Evolutionary conservation across 108 stramenopile species (phyloP), one percentile per base, ranked within the genome.

Genomic region (Conticribra guillardii): DNA sequence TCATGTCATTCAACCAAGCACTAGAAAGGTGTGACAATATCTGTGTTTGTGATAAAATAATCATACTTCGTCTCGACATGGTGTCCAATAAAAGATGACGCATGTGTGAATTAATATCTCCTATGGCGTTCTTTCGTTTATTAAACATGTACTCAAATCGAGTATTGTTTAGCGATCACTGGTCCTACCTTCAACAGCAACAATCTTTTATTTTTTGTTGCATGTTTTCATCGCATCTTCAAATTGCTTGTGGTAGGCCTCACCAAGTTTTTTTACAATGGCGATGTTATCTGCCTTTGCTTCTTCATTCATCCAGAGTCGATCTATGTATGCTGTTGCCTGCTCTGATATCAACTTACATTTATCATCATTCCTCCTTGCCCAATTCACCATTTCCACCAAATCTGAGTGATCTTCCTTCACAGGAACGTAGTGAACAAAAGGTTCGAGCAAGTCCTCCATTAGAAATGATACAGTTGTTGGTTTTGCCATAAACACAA

Each of bases 361-460:
- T 47, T 74, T 67, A 17, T 81, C 76, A 32, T 89, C 87, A 60
- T 92, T 73, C 15, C 89, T 82, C 14, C 83, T 28, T 7, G 87
- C 74, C 91, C 91, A 92, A 54, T 85, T 60, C 61, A 92, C 73
- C 34, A 60, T 77, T 32, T 88, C 87, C 34, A 86, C 79, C 4
- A 87, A 75, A 64, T 92, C 76, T 0, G 69, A 83, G 0, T 24
- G 23, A 74, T 81, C 71, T 4, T 74, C 74, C 32, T 87, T 75
- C 72, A 92, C 32, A 0, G 91, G 91, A 29, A 92, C 67, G 59
- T 89, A 92, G 65, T 92, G 91, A 3, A 89, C 85, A 85, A 84
- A 89, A 9, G 88, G 87, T 54, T 80, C 71, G 28, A 92, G 67
- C 56, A 79, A 49, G 33, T 85, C 86, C 59, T 82, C 84, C 88